Evolutionary conservation across 1,139 yeast species (phyloP).

Genomic region (Wickerhamiella infanticola): DNA sequence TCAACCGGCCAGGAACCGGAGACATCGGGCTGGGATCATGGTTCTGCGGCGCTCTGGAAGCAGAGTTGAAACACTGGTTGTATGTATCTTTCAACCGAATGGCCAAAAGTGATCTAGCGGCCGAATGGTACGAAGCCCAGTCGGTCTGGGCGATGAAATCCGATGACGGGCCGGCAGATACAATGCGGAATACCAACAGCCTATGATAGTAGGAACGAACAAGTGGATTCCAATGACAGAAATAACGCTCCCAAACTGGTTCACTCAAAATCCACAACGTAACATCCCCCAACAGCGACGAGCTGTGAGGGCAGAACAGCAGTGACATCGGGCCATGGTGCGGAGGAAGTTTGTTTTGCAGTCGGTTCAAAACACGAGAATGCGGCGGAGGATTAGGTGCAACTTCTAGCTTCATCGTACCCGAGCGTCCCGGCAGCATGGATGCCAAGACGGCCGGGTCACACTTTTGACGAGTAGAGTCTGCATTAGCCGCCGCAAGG

Average conservation of each 20-base stretch:
- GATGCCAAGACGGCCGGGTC: background rate
- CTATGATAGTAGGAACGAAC: constrained; percentile 56
- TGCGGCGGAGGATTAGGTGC: background rate
- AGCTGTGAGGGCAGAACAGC: constrained; percentile 4
- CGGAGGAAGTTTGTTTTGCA: background rate
- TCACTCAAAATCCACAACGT: constrained; percentile 40
- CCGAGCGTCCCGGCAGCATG: background rate
- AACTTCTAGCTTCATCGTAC: background rate
- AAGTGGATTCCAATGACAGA: constrained; percentile 69
- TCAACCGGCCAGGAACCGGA: constrained; percentile 3
- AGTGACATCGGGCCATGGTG: background rate
- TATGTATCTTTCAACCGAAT: background rate
- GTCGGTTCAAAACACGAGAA: background rate
- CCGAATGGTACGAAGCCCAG: constrained; percentile 1
- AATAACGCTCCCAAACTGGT: constrained; percentile 37
- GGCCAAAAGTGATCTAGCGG: constrained; percentile 1
- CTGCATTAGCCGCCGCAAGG: background rate
- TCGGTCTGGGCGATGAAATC: background rate
- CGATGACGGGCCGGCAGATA: constrained; percentile 20
- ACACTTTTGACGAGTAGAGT: background rate
- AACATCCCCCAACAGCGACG: constrained; percentile 22
- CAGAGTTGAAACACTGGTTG: background rate
- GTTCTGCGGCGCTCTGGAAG: background rate
- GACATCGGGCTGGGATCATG: constrained; percentile 6
- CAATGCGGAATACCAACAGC: constrained; percentile 54